phyloP scores from a whole-genome alignment of 2,329 filamentous ascomycete genomes.

The Geosmithia flava region DNA sequence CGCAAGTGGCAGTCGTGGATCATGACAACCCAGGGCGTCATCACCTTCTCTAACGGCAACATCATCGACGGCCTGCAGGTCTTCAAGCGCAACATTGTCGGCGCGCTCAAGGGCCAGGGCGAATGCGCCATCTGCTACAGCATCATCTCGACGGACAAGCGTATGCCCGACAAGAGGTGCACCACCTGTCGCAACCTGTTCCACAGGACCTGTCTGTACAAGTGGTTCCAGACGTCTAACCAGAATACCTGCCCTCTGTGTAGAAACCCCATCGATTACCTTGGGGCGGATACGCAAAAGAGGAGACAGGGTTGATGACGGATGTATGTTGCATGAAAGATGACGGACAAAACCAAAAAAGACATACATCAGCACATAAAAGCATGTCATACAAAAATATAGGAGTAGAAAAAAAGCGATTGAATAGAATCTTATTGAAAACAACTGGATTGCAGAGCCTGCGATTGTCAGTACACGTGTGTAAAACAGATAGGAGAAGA shows the following conservation, averaged over 20 bases:
- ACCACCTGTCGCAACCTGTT: conserved; percentile 89
- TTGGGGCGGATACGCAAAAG: conserved; percentile 26
- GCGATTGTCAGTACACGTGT: not conserved
- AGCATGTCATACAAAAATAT: too few species aligned
- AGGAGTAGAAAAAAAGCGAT: not conserved
- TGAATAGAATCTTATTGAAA: not conserved
- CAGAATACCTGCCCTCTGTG: conserved; percentile 88
- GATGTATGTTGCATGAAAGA: not conserved
- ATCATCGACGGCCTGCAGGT: conserved; percentile 77
- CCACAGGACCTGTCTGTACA: conserved; percentile 80
- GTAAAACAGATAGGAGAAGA: not conserved
- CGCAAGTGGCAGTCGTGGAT: conserved; percentile 91
- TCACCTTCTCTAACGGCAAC: conserved; percentile 82
- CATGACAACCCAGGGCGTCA: conserved; percentile 77
- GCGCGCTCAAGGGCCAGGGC: conserved; percentile 80
- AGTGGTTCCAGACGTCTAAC: conserved; percentile 94
- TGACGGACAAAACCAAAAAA: not conserved
- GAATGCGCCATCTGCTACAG: conserved; percentile 98
- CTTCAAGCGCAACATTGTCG: conserved; percentile 78
- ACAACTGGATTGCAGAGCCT: not conserved
- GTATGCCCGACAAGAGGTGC: conserved; percentile 84
- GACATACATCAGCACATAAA: not conserved
- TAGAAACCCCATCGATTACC: conserved; percentile 68
- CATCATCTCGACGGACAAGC: conserved; percentile 79
- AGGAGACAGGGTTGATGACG: conserved; percentile 15